Conservation (phyloP, 495 filamentous ascomycete genomes). For the Talaromyces thailandensis region DNA sequence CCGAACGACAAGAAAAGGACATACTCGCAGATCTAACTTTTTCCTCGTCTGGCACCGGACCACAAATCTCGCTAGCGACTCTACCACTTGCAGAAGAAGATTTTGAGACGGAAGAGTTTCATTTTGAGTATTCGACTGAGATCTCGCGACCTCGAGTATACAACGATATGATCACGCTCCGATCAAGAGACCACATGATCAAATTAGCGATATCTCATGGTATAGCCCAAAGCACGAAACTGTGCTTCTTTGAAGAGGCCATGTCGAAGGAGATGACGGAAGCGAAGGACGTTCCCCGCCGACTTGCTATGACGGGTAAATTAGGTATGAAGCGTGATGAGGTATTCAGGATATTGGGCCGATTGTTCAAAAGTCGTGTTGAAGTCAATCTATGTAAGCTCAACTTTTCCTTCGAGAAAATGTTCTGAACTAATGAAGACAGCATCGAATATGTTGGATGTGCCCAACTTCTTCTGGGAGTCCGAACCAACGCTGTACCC, state of each 20-base stretch:
- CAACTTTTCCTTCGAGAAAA: not conserved
- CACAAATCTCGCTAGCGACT: constrained; percentile 53
- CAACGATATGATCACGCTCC: constrained; percentile 98
- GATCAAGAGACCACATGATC: constrained; percentile 96
- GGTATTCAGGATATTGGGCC: constrained; percentile 82
- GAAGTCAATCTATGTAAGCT: constrained; percentile 94
- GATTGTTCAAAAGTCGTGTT: constrained; percentile 86
- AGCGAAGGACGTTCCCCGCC: constrained; percentile 83
- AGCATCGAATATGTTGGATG: constrained; percentile 96
- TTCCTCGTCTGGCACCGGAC: constrained; percentile 48
- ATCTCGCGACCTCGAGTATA: constrained; percentile 84
- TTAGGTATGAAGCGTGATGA: constrained; percentile 89
- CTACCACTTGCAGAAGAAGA: constrained; percentile 71
- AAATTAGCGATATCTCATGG: constrained; percentile 95
- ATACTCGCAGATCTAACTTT: constrained; percentile 94
- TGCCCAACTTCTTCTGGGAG: constrained; percentile 99
- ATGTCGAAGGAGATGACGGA: constrained; percentile 93
- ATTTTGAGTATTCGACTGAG: constrained; percentile 88
- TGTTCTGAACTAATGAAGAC: constrained; percentile 9
- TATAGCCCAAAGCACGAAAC: constrained; percentile 94
- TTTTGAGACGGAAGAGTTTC: constrained; percentile 97
- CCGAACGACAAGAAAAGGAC: constrained; percentile 91
- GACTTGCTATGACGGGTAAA: constrained; percentile 78
- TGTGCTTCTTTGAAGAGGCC: constrained; percentile 92
- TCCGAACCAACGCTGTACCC: constrained; percentile 90